These are phyloP conservation scores for Acanthamoeba healyi DNA, from an alignment of 208 protist species.

Conservation along the genomic window DNA sequence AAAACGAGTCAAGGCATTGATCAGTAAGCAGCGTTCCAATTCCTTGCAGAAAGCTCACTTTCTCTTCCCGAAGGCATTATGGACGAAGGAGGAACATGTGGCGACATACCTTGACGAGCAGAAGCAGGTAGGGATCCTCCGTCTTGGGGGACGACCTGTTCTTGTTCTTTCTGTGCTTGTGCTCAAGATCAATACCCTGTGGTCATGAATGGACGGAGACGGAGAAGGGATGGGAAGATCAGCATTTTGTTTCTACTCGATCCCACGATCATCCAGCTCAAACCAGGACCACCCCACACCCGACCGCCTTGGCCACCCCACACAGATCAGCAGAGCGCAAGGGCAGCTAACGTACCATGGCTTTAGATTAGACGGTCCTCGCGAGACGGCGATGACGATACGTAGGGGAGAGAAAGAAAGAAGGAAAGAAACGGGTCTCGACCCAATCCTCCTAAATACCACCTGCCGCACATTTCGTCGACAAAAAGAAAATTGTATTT, in stretches of 20 bases:
- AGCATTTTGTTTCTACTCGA: neutral
- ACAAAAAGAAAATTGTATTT: constrained; percentile 12
- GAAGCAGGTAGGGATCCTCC: constrained; percentile 98
- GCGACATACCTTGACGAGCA: constrained; percentile 98
- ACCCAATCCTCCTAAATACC: constrained; percentile 25
- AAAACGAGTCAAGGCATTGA: no score
- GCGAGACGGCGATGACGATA: constrained; percentile 26
- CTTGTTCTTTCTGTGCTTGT: constrained; percentile 78
- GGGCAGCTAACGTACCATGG: neutral
- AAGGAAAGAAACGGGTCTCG: neutral
- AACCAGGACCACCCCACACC: neutral
- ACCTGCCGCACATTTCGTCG: neutral
- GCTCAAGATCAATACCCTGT: constrained; percentile 86
- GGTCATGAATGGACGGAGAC: no score
- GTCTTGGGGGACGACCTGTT: constrained; percentile 96
- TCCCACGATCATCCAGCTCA: neutral
- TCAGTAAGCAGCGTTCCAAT: no score
- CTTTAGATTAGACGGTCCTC: constrained; percentile 49
- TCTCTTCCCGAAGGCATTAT: no score
- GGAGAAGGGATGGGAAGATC: neutral
- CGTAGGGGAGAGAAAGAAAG: constrained; percentile 57
- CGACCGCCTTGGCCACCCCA: neutral
- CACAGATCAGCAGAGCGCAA: neutral
- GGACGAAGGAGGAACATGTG: neutral
- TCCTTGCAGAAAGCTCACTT: no score